phyloP scores from a whole-genome alignment of 768 basidiomycete genomes.

The Auricularia sp. region DNA sequence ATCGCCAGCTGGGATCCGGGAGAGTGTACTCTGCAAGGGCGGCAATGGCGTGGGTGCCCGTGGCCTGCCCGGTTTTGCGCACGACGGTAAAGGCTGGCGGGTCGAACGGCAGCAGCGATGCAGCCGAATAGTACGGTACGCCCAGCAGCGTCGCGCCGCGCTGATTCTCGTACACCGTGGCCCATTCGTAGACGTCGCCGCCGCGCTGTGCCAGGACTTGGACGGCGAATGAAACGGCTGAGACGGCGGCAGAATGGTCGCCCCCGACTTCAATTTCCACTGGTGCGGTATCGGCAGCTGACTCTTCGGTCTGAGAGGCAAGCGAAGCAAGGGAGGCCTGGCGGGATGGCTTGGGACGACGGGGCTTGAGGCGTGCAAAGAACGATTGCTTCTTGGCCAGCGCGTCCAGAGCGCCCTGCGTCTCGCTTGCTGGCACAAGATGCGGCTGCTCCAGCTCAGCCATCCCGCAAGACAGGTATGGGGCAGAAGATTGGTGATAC shows the following conservation, averaged over 20 bases:
- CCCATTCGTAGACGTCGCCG: slow-evolving; percentile 62
- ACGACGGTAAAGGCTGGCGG: slow-evolving; percentile 67
- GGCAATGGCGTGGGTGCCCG: slow-evolving; percentile 29
- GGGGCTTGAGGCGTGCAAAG: background rate
- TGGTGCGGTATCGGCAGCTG: background rate
- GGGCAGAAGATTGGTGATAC: too few relatives aligned
- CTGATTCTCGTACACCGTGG: slow-evolving; percentile 73
- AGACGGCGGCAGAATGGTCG: background rate
- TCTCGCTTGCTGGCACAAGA: too few relatives aligned
- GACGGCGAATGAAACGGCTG: background rate
- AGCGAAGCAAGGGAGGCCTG: too few relatives aligned
- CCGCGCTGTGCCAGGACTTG: slow-evolving; percentile 9
- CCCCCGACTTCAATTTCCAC: background rate
- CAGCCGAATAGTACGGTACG: slow-evolving; percentile 57
- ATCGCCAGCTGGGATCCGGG: slow-evolving; percentile 71
- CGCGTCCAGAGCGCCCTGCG: background rate
- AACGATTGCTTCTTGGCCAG: background rate
- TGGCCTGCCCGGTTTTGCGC: slow-evolving; percentile 8
- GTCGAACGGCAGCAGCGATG: slow-evolving; percentile 60
- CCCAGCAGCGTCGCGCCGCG: slow-evolving; percentile 68
- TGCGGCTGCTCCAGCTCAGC: too few relatives aligned
- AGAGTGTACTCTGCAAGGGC: slow-evolving; percentile 56
- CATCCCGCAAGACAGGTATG: too few relatives aligned
- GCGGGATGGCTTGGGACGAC: background rate
- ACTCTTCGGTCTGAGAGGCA: background rate